Base-by-base conservation (phyloP, 495 filamentous ascomycete species). In the Penicillium odoratum region DNA sequence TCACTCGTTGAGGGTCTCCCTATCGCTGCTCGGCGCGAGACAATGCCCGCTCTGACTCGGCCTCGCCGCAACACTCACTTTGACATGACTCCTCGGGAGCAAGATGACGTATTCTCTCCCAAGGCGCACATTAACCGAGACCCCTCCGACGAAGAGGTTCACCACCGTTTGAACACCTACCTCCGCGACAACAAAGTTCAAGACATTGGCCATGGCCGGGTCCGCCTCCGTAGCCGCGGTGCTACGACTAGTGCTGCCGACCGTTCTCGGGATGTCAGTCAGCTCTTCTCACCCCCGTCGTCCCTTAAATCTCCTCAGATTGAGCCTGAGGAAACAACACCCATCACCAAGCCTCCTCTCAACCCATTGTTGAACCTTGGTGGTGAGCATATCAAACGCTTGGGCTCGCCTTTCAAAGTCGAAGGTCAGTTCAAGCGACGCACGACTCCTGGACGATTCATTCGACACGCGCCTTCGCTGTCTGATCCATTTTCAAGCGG, bases 341-440 rank as follows among this genome's bases (percentile, higher is more conserved):
- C 66, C 15, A 40, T 51, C 10, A 54, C 61, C 36, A 73, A 75
- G 55, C 66, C 70, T 18, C 55, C 66, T 9, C 49, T 60, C 54
- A 66, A 71, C 28, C 60, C 63, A 5, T 56, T 74, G 36, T 56
- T 69, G 30, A 74, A 70, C 34, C 56, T 79, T 6, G 58, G 59
- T 16, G 71, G 71, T 7, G 75, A 79, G 48, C 68, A 68, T 31
- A 74, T 77, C 40, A 78, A 75, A 51, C 76, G 78, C 44, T 68
- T 84, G 44, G 79, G 80, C 48, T 84, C 81, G 11, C 81, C 81
- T 13, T 84, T 84, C 67, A 74, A 72, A 33, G 55, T 72, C 9
- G 74, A 80, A 47, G 56, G 60, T 18, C 59, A 21, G 6, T 51
- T 57, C 44, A 72, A 67, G 53, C 70, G 69, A 49, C 61, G 65